phyloP scores from a whole-genome alignment of 2,329 filamentous ascomycete genomes.

The Botryotinia narcissicola region DNA sequence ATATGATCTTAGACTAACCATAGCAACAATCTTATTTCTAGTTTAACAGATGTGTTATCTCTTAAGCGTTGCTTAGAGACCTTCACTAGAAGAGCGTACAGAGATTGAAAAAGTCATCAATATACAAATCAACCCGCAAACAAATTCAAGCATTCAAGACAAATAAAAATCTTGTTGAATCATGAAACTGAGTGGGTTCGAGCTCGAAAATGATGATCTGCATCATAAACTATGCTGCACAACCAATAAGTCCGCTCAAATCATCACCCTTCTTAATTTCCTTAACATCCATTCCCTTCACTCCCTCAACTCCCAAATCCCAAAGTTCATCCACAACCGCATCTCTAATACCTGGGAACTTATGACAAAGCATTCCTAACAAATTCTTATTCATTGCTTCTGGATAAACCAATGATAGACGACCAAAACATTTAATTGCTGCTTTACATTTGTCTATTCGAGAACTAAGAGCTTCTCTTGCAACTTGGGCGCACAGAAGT shows the following conservation, averaged over 20 bases:
- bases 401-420: background rate
- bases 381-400: background rate
- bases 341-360: background rate
- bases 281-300: background rate
- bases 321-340: slow-evolving; percentile 1
- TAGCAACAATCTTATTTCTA: background rate
- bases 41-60: background rate
- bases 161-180: background rate
- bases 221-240: background rate
- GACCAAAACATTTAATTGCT: background rate
- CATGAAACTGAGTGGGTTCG: background rate
- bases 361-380: background rate
- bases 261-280: background rate
- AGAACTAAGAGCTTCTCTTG: background rate
- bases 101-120: background rate
- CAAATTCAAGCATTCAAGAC: background rate
- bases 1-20: background rate
- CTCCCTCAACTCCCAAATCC: background rate
- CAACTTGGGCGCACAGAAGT: background rate
- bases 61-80: background rate
- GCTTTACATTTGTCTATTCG: slow-evolving; percentile 2
- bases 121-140: background rate
- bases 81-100: background rate
- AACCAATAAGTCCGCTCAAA: background rate
- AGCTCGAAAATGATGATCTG: background rate